Evolutionary conservation across 495 filamentous ascomycete genomes (phyloP), one percentile per base, ranked within the genome.

Genomic region (Penicillium riverlandense): DNA sequence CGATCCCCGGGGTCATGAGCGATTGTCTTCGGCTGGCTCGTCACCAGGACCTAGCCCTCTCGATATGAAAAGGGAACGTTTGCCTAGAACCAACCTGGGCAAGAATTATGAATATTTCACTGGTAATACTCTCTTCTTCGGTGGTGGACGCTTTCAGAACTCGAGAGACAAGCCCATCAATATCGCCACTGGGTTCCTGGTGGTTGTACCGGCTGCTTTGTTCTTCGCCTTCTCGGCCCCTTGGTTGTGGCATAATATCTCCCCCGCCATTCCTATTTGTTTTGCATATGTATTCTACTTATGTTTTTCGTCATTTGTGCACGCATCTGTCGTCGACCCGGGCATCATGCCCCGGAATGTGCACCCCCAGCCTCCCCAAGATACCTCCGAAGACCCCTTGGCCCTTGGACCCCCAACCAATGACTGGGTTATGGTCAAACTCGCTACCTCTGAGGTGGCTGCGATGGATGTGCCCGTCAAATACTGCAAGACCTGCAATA

Each of bases 391-490:
- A 13, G 90, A 97, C 57, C 86, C 90, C 6, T 69, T 92, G 34
- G 70, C 80, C 29, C 60, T 92, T 33, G 89, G 85, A 2, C 92
- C 91, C 27, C 82, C 89, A 11, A 88, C 82, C 1, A 96, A 85
- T 42, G 85, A 89, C 51, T 98, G 92, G 92, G 83, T 85, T 4
- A 79, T 90, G 67, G 84, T 96, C 45, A 86, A 88, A 48, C 84
- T 90, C 7, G 74, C 84, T 13, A 83, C 77, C 8, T 80, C 83
- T 6, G 69, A 70, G 10, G 82, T 82, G 15, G 83, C 86, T 8
- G 88, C 87, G 7, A 95, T 98, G 85, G 92, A 97, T 58, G 90
- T 98, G 12, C 92, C 92, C 0, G 88, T 88, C 45, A 98, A 98
- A 63, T 96, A 92, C 63, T 98, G 92, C 73, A 94, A 89, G 61